Evolutionary conservation across 2,329 filamentous ascomycete species (phyloP), one percentile per base, ranked within the genome.

Genomic region (Acarospora socialis): DNA sequence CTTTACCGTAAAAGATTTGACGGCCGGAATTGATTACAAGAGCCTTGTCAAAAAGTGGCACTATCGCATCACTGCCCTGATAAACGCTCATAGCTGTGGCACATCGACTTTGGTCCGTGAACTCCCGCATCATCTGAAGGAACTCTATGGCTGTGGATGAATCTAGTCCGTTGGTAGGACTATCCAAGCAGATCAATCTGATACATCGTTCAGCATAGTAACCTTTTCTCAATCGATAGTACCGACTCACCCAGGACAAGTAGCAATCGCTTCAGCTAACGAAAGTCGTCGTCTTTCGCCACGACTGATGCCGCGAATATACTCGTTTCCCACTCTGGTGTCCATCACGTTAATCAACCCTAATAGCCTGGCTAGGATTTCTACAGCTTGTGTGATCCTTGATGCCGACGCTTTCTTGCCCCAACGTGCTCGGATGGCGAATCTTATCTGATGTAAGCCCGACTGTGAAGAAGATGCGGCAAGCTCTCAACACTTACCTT

Each of bases 1-100:
- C 68, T 0, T 69, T 67, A 0, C 81, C 81, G 40, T 77, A 86
- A 56, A 73, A 87, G 39, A 86, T 86, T 46, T 86, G 70, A 0
- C 75, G 66, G 1, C 81, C 81, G 46, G 84, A 76, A 46, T 86
- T 83, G 0, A 86, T 58, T 0, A 87, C 75, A 0, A 73, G 64
- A 0, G 70, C 71, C 49, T 84, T 84, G 55, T 87, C 78, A 44
- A 87, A 86, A 10, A 73, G 55, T 34, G 75, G 67, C 34, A 65
- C 66, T 9, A 65, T 61, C 25, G 52, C 56, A 38, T 66, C 60
- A 9, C 60, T 61, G 12, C 61, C 62, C 41, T 66, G 63, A 44
- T 75, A 76, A 9, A 73, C 69, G 1, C 70, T 66, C 15, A 75
- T 65, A n/a, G 62, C 61, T 36, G 64, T 61, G 4, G 65, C 59